Conservation (phyloP, 1,284 basidiomycete genomes). For the Apiotrichum domesticum region DNA sequence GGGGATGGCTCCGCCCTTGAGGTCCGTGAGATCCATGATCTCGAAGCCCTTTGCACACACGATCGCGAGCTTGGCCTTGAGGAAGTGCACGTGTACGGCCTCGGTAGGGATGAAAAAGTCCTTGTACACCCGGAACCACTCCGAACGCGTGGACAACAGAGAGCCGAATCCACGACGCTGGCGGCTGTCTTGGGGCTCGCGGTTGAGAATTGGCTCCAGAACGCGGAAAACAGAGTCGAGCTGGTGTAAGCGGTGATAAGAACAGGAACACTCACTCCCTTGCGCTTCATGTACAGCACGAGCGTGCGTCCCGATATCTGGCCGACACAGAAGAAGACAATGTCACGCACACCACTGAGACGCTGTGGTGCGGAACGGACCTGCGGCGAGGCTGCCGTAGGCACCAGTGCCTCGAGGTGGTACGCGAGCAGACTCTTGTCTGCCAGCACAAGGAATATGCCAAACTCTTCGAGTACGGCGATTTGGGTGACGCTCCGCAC, state of each 20-base stretch:
- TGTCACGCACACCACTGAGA: conserved; percentile 75
- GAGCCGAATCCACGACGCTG: conserved; percentile 57
- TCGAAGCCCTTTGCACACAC: conserved; percentile 91
- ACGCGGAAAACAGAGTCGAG: conserved; percentile 88
- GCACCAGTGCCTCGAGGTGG: conserved; percentile 91
- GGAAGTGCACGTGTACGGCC: conserved; percentile 80
- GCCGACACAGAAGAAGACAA: conserved; percentile 90
- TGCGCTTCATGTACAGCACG: conserved; percentile 93
- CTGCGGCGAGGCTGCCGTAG: conserved; percentile 52
- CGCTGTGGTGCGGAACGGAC: conserved; percentile 62
- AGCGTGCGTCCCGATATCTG: conserved; percentile 74
- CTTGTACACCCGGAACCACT: conserved; percentile 89
- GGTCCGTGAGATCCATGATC: conserved; percentile 86
- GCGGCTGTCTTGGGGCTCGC: conserved; percentile 68
- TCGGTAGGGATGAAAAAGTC: conserved; percentile 90
- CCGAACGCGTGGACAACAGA: conserved; percentile 68
- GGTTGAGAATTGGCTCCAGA: conserved; percentile 81
- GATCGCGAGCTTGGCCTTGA: conserved; percentile 84
- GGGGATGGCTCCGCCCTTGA: conserved; percentile 78
- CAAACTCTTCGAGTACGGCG: conserved; percentile 89
- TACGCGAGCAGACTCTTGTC: conserved; percentile 69
- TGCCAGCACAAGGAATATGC: conserved; percentile 88
- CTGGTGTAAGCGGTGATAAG: conserved; percentile 33
- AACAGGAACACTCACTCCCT: conserved; percentile 58
- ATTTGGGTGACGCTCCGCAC: conserved; percentile 86